Evolutionary conservation across 2,329 filamentous ascomycete genomes (phyloP), one percentile per base, ranked within the genome.

Genomic region (Tolypocladium album): DNA sequence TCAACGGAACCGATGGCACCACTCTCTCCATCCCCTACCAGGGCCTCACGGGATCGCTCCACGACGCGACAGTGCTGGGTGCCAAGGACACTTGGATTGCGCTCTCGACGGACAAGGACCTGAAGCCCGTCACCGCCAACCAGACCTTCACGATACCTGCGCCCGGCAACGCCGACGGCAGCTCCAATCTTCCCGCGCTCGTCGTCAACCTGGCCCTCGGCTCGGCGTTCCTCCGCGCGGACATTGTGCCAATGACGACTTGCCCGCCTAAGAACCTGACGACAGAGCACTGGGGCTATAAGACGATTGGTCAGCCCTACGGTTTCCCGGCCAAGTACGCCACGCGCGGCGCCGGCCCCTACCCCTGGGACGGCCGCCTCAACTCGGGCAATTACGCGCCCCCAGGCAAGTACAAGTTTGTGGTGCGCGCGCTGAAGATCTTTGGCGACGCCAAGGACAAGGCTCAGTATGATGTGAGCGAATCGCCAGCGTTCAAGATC

Each of bases 371-470:
- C 57, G 82, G 82, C 15, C 69, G 71, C 58, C 69, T 84, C 6
- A 71, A 71, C 0, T 74, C 78, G 12, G 80, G 79, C 17, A 72
- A 65, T 1, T 82, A 78, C 61, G 81, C 75, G 1, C 76, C 79
- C 0, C 71, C 74, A 0, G 82, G 82, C 13, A 65, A 67, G 36
- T 84, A 85, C 69, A 78, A 76, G 68, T 71, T 84, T 57, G 71
- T 72, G 1, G 71, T 82, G 38, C 75, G 75, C 60, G 78, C 80
- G 2, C 68, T 84, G 63, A 76, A 75, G 61, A 75, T 84, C 61
- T 82, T 79, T 65, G 82, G 82, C 6, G 73, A 84, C 60, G 68
- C 70, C 40, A 67, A 70, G 17, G 72, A 76, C 59, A 61, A 71
- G 2, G 69, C 68, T 4, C 78, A 84, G 56, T 84, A 80, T 69